phyloP scores from a whole-genome alignment of 2,329 filamentous ascomycete species.

The Plenodomus tracheiphilus region DNA sequence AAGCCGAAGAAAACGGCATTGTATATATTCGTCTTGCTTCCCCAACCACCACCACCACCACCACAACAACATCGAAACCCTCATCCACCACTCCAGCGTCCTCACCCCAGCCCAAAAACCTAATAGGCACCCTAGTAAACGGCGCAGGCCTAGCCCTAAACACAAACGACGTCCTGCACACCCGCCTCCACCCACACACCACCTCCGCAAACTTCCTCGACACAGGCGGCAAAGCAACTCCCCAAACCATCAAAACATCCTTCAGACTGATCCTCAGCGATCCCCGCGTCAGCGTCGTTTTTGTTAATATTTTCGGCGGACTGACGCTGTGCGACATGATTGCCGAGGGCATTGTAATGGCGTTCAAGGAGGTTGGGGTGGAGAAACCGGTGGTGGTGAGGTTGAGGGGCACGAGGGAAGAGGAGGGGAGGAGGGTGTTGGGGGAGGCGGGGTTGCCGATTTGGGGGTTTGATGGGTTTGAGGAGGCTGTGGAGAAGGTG shows the following conservation, averaged over 20 bases:
- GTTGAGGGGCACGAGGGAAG: slow-evolving; percentile 74
- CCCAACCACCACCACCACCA: slow-evolving; percentile 17
- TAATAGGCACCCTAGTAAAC: slow-evolving; percentile 84
- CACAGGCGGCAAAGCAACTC: slow-evolving; percentile 85
- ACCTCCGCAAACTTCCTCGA: slow-evolving; percentile 78
- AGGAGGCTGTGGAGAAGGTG: slow-evolving; percentile 59
- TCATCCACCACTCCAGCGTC: no score
- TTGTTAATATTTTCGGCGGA: slow-evolving; percentile 73
- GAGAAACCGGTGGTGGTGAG: slow-evolving; percentile 73
- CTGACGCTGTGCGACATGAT: slow-evolving; percentile 81
- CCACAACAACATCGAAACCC: background rate
- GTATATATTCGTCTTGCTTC: slow-evolving; percentile 69
- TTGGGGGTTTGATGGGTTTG: slow-evolving; percentile 74
- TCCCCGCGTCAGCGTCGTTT: slow-evolving; percentile 69
- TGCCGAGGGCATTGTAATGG: slow-evolving; percentile 71
- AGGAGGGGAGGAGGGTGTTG: slow-evolving; percentile 70
- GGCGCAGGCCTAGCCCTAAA: slow-evolving; percentile 91
- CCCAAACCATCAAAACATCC: slow-evolving; percentile 74
- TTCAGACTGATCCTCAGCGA: slow-evolving; percentile 77
- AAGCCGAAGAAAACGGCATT: slow-evolving; percentile 71
- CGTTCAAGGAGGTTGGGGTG: slow-evolving; percentile 69
- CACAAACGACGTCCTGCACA: slow-evolving; percentile 76
- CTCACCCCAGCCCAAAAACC: slow-evolving; percentile 53
- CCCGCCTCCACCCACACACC: slow-evolving; percentile 58
- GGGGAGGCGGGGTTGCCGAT: slow-evolving; percentile 68